Evolutionary conservation across 768 basidiomycete genomes (phyloP).

Genomic region (Dioszegia aurantiaca): DNA sequence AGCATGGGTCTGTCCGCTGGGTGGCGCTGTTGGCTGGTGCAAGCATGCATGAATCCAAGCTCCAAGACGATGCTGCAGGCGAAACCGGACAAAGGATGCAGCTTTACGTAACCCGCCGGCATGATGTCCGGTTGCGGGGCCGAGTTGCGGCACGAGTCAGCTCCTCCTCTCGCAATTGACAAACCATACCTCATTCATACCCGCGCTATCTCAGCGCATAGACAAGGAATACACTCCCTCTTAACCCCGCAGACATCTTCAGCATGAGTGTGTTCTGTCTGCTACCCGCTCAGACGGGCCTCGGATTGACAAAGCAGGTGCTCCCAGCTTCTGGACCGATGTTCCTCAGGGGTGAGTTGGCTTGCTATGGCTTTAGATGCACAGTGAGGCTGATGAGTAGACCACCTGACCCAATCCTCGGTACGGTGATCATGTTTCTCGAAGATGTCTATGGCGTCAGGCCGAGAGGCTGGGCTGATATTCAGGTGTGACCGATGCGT

Average conservation of each 20-base stretch:
- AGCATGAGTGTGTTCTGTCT: background rate
- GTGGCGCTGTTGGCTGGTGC: no score
- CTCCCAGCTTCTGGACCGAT: conserved; percentile 30
- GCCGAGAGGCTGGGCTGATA: background rate
- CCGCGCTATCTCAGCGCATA: no score
- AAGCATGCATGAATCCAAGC: no score
- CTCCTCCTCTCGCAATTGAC: no score
- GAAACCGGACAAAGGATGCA: no score
- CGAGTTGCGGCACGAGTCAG: no score
- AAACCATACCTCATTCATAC: no score
- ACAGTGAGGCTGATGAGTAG: conserved; percentile 18
- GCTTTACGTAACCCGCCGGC: no score
- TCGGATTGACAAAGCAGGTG: background rate
- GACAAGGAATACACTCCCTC: no score
- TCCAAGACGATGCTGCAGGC: no score
- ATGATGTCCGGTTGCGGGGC: no score
- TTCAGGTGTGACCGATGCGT: conserved; percentile 73
- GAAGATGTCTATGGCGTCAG: background rate
- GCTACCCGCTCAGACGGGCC: background rate
- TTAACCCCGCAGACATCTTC: background rate
- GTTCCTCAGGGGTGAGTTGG: conserved; percentile 33
- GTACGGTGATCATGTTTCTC: conserved; percentile 15
- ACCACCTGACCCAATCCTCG: conserved; percentile 48
- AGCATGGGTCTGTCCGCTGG: no score
- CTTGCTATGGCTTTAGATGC: background rate